phyloP scores from a whole-genome alignment of 306 rosid species.

The Lathyrus oleraceus region DNA sequence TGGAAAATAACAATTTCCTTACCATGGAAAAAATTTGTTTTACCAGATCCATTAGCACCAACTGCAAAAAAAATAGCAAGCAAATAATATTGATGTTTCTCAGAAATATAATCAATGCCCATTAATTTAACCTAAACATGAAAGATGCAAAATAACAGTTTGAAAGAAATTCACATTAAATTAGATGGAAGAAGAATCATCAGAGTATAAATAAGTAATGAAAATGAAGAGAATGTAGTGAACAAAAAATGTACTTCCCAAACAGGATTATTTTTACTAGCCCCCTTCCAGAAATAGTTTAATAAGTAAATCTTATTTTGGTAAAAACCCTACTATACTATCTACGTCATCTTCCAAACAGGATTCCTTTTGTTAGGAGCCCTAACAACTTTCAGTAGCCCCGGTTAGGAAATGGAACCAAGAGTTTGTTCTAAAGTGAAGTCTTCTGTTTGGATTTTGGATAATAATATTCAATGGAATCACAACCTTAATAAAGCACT shows the following conservation, averaged over 20 bases:
- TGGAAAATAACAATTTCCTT: slow-evolving; percentile 17
- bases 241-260: slow-evolving; percentile 7
- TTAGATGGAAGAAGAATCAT: slow-evolving; percentile 5
- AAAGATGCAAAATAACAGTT: slow-evolving; percentile 8
- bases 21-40: slow-evolving; percentile 97
- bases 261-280: background rate
- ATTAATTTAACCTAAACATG: slow-evolving; percentile 8
- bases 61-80: slow-evolving; percentile 49
- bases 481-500: slow-evolving; percentile 2
- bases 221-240: slow-evolving; percentile 6
- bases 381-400: background rate
- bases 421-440: slow-evolving; percentile 1
- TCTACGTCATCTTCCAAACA: background rate
- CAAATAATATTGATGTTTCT: slow-evolving; percentile 4
- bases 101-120: slow-evolving; percentile 1
- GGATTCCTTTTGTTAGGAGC: background rate
- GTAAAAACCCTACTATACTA: background rate
- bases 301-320: background rate
- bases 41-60: slow-evolving; percentile 99
- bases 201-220: slow-evolving; percentile 3
- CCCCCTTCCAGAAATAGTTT: background rate
- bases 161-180: slow-evolving; percentile 23
- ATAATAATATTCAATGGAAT: background rate
- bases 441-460: slow-evolving; percentile 21
- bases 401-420: background rate